A percentile compares a stretch with the other conserved stretches of the same genome.
Conservation (phyloP, 2,329 filamentous ascomycete genomes). For the Chrysoporthe puriensis region DNA sequence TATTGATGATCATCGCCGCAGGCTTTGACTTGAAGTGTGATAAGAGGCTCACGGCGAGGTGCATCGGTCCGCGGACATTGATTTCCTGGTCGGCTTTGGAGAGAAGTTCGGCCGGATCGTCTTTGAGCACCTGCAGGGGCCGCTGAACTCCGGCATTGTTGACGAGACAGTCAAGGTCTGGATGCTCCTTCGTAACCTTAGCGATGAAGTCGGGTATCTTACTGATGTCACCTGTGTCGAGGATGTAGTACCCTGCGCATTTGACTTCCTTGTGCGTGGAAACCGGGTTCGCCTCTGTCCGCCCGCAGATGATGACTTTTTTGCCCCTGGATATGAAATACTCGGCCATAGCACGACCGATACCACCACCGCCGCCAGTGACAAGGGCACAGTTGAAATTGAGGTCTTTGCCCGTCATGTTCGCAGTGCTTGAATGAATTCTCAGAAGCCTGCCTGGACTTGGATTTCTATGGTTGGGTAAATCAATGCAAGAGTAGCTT, state of each 20-base stretch:
- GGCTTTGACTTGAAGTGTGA: constrained; percentile 51
- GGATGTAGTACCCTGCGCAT: constrained; percentile 53
- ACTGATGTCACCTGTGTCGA: constrained; percentile 52
- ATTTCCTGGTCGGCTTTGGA: constrained; percentile 59
- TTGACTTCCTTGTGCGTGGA: constrained; percentile 47
- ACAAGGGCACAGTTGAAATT: constrained; percentile 50
- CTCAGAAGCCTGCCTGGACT: neutral
- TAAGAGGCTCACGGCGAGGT: constrained; percentile 53
- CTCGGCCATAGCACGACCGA: constrained; percentile 52
- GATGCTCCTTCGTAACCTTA: constrained; percentile 51
- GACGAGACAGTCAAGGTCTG: constrained; percentile 59
- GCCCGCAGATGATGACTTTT: constrained; percentile 55
- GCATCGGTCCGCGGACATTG: constrained; percentile 62
- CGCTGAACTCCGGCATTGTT: constrained; percentile 64
- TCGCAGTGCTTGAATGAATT: neutral
- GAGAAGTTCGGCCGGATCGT: constrained; percentile 47
- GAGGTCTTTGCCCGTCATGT: constrained; percentile 33
- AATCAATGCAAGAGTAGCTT: too few species aligned
- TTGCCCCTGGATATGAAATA: constrained; percentile 51
- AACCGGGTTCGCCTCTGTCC: constrained; percentile 58
- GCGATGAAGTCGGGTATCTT: constrained; percentile 50
- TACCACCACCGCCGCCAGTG: constrained; percentile 56
- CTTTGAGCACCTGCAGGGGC: constrained; percentile 49
- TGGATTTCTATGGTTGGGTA: neutral
- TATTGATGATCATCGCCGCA: constrained; percentile 53